Evolutionary conservation across 1,284 basidiomycete species (phyloP).

Genomic region (Omphalotus olearius): DNA sequence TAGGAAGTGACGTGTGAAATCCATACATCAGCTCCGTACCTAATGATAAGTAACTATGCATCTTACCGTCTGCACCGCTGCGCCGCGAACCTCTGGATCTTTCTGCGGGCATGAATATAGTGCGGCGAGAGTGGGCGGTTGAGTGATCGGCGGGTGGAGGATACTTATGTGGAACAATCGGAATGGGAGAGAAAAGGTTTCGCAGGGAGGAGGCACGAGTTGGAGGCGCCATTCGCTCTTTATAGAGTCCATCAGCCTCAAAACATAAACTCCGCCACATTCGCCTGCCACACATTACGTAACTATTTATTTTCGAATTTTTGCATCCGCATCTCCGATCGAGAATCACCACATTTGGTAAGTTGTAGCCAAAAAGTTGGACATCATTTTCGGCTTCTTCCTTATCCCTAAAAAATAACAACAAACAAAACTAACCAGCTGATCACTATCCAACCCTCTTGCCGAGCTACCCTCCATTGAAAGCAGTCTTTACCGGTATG

Average conservation of each 20-base stretch:
- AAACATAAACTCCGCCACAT: constrained; percentile 14
- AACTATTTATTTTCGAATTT: background rate
- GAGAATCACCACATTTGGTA: background rate
- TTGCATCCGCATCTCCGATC: background rate
- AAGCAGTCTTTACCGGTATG: too few species aligned
- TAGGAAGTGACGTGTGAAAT: constrained; percentile 8
- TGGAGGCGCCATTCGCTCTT: constrained; percentile 6
- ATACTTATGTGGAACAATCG: constrained; percentile 7
- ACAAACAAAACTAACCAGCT: background rate
- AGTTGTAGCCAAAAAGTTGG: constrained; percentile 1
- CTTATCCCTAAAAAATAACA: background rate
- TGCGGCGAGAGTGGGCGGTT: constrained; percentile 15
- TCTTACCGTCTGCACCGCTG: constrained; percentile 39
- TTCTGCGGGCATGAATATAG: constrained; percentile 46
- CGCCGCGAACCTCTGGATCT: constrained; percentile 44
- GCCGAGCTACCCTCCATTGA: background rate
- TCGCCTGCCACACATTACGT: constrained; percentile 5
- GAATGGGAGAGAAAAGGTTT: constrained; percentile 12
- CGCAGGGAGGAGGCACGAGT: constrained; percentile 15
- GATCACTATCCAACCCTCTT: background rate
- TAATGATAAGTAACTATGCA: background rate
- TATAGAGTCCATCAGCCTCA: constrained; percentile 11
- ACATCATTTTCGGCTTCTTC: background rate
- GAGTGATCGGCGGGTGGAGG: constrained; percentile 9
- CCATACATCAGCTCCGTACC: too few species aligned